phyloP scores from a whole-genome alignment of 257 asterid species.

The Perilla frutescens region DNA sequence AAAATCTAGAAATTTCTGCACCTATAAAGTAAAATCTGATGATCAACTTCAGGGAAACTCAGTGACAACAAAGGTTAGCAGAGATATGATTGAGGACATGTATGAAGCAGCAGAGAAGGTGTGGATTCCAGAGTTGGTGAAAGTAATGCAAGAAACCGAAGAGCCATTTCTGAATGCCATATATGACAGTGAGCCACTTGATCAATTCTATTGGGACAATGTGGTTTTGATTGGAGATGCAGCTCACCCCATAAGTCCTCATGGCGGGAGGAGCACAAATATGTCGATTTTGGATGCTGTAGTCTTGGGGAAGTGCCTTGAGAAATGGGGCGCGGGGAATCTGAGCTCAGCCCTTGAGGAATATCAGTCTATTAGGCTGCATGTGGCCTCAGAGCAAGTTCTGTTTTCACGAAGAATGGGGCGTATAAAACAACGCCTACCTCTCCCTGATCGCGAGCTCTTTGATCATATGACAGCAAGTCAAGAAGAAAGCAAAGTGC shows the following conservation, averaged over 20 bases:
- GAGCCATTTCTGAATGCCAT: conserved; percentile 77
- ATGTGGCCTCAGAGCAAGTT: conserved; percentile 63
- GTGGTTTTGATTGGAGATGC: conserved; percentile 78
- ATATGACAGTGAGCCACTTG: conserved; percentile 70
- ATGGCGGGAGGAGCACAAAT: conserved; percentile 83
- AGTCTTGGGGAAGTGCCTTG: conserved; percentile 70
- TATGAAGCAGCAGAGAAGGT: conserved; percentile 62
- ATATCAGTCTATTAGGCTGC: conserved; percentile 64
- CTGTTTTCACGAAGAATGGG: conserved; percentile 70
- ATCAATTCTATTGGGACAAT: conserved; percentile 58
- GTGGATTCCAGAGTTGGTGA: conserved; percentile 70
- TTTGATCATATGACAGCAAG: conserved; percentile 57
- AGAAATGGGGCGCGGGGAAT: conserved; percentile 57
- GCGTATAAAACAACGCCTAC: conserved; percentile 68
- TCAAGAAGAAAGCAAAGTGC: conserved; percentile 53
- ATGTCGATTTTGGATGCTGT: conserved; percentile 84
- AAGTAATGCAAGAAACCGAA: conserved; percentile 60
- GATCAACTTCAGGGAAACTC: conserved; percentile 61
- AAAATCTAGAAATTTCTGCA: not conserved
- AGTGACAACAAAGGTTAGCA: conserved; percentile 68
- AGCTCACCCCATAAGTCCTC: conserved; percentile 86
- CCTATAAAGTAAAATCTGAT: not conserved
- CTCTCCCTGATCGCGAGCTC: conserved; percentile 42
- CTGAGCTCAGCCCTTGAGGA: conserved; percentile 64
- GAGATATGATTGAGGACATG: conserved; percentile 57